Conservation (phyloP, 768 basidiomycete species). For the Collybiopsis confluens region DNA sequence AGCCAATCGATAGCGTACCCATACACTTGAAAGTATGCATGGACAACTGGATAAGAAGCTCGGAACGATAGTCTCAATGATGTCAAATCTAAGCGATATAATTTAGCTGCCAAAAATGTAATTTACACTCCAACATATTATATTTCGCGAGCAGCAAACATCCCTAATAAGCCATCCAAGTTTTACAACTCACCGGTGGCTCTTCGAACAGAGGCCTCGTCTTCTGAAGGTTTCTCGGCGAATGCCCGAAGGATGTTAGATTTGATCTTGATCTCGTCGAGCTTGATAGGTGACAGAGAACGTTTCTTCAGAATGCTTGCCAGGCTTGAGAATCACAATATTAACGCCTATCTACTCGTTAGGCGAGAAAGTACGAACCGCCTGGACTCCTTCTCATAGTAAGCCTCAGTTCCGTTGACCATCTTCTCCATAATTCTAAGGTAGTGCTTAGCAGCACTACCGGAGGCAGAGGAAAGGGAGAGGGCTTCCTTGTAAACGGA, state of each 20-base stretch:
- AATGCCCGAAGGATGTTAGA: constrained; percentile 80
- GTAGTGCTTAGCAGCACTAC: constrained; percentile 69
- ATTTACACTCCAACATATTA: not conserved
- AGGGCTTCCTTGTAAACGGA: constrained; percentile 66
- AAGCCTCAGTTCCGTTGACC: constrained; percentile 61
- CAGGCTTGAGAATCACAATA: constrained; percentile 41
- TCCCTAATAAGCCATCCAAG: no score
- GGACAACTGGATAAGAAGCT: no score
- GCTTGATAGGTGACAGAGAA: constrained; percentile 68
- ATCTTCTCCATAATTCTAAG: constrained; percentile 89
- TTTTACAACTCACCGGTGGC: constrained; percentile 42
- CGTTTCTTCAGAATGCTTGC: constrained; percentile 74
- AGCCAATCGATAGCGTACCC: no score
- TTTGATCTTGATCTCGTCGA: constrained; percentile 93
- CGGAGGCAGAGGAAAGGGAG: constrained; percentile 43
- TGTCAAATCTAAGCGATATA: no score
- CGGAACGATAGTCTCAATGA: no score
- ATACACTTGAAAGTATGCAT: no score
- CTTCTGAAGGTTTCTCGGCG: constrained; percentile 33
- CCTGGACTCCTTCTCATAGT: constrained; percentile 80
- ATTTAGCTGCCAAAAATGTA: not conserved
- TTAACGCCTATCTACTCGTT: not conserved
- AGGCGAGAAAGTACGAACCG: constrained; percentile 45
- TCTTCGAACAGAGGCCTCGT: constrained; percentile 14
- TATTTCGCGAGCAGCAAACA: no score